Conservation (phyloP, 2,329 filamentous ascomycete genomes). For the Plenodomus biglobosus region DNA sequence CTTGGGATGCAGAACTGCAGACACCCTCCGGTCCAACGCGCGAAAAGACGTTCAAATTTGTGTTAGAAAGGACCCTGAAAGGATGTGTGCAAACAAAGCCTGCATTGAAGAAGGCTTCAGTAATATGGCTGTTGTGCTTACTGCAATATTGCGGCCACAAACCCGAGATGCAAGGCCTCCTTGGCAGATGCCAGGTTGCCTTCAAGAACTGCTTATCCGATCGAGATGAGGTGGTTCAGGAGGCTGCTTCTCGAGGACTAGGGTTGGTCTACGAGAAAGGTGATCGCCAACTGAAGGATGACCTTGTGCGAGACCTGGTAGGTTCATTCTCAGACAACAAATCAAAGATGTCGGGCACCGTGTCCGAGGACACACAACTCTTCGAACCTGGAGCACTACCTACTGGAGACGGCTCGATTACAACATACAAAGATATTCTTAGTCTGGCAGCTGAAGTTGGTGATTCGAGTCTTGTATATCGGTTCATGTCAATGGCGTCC, state of each 20-base stretch:
- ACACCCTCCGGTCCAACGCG: conserved; percentile 39
- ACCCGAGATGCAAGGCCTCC: conserved; percentile 68
- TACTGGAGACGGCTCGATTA: conserved; percentile 87
- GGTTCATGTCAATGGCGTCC: conserved; percentile 95
- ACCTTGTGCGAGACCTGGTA: conserved; percentile 84
- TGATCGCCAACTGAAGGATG: conserved; percentile 74
- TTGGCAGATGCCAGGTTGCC: conserved; percentile 78
- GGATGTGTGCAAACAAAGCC: conserved; percentile 86
- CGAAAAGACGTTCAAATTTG: conserved; percentile 51
- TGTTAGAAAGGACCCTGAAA: conserved; percentile 71
- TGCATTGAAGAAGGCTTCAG: conserved; percentile 84
- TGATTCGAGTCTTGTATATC: conserved; percentile 93
- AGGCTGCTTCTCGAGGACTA: conserved; percentile 87
- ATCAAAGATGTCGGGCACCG: conserved; percentile 70
- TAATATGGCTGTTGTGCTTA: conserved; percentile 91
- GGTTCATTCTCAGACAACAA: conserved; percentile 79
- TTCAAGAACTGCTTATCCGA: conserved; percentile 88
- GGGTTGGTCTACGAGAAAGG: conserved; percentile 94
- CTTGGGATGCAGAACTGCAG: conserved; percentile 32
- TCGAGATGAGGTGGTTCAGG: conserved; percentile 91
- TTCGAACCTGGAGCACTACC: conserved; percentile 90
- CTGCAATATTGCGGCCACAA: conserved; percentile 87
- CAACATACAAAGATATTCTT: conserved; percentile 97
- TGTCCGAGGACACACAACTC: conserved; percentile 86
- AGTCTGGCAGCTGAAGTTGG: conserved; percentile 94